Conservation (phyloP, 257 asterid genomes). For the Ligustrum vulgare region DNA sequence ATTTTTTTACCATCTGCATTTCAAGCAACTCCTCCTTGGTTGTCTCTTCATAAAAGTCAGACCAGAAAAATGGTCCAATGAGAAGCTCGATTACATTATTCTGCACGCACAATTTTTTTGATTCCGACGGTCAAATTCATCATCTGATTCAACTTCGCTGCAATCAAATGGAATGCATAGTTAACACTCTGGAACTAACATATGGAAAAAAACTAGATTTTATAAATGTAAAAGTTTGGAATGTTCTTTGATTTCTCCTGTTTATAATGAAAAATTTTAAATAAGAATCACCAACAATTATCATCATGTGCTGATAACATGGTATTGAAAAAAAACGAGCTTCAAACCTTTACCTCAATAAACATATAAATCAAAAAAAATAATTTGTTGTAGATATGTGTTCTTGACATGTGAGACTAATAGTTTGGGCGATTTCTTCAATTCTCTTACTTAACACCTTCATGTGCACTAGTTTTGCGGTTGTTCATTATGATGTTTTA, state of each 20-base stretch:
- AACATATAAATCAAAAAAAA: too few species aligned
- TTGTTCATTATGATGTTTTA: background rate
- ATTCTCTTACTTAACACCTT: background rate
- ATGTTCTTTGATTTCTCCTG: too few species aligned
- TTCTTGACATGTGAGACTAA: background rate
- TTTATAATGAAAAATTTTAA: too few species aligned
- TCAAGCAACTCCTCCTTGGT: slow-evolving; percentile 21
- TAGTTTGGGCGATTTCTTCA: background rate
- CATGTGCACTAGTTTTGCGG: background rate
- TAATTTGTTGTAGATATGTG: background rate
- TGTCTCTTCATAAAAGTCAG: background rate
- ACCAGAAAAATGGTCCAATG: slow-evolving; percentile 3
- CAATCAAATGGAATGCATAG: slow-evolving; percentile 27
- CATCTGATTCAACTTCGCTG: slow-evolving; percentile 66
- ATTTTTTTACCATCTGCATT: slow-evolving; percentile 20
- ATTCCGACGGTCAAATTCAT: slow-evolving; percentile 57
- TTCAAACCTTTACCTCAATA: background rate
- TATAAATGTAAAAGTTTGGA: background rate
- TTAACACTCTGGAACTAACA: slow-evolving; percentile 15
- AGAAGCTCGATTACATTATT: slow-evolving; percentile 61
- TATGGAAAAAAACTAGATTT: background rate
- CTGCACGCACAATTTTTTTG: slow-evolving; percentile 73
- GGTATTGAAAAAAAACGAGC: background rate
- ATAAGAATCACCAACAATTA: too few species aligned
- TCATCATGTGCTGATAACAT: too few species aligned